Evolutionary conservation across 805 yeast species (phyloP), one percentile per base, ranked within the genome.

Genomic region (Naumovozyma baii): DNA sequence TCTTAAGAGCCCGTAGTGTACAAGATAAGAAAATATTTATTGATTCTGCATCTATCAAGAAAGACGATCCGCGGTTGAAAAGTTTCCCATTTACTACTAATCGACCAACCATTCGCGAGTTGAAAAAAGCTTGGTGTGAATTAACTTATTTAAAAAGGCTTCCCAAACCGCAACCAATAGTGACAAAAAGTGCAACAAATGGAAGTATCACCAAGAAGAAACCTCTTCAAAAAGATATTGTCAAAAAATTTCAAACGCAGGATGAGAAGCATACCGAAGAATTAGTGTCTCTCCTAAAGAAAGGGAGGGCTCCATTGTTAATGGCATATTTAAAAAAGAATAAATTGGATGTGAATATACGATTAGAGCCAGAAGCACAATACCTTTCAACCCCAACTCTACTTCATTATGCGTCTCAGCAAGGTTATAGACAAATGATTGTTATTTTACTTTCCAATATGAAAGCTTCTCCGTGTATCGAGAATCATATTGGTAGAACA

Each of bases 51-150:
- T 68, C 75, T 2, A 58, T 76, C 5, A 53, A 68, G 26, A 62
- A 52, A 22, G 63, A 63, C 26, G 96, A 90, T 55, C 47, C 64
- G 0, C 69, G 95, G 46, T 61, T 92, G 5, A 74, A 73, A 45
- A 61, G 68, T 2, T 76, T 90, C 55, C 98, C 98, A 1, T 87
- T 92, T 63, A 80, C 95, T 0, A 90, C 98, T 0, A 76, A 75
- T 40, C 71, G 96, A 47, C 94, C 97, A 1, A 88, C 95, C 0
- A 69, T 81, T 0, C 63, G 74, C 2, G 97, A 88, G 56, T 64
- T 92, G 49, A 83, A 79, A 52, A 72, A 77, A 36, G 86, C 94
- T 0, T 92, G 97, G 97, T 68, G 74, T 19, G 80, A 80, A 47
- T 65, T 92, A 41, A 68, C 87, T 0, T 76, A 80, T 48, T 61